Evolutionary conservation across 2,329 filamentous ascomycete species (phyloP), one percentile per base, ranked within the genome.

Genomic region (Alternaria sp.): DNA sequence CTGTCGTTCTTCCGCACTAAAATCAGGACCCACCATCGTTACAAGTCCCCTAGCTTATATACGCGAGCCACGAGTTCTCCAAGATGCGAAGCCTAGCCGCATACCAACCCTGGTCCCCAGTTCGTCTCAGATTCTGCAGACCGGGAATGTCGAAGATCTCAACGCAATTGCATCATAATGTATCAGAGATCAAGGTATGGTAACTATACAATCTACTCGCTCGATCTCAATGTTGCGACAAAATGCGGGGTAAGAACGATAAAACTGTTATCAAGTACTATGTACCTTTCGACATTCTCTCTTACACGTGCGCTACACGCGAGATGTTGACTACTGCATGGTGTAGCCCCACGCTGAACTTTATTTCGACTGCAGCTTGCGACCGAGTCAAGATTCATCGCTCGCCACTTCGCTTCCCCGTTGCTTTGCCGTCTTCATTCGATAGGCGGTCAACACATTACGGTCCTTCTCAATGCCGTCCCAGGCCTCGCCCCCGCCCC

Each of bases 171-270:
- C 30, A 20, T 48, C 28, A 47, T 34, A 22, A 55, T 22, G 36
- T 49, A 38, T 24, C 48, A 18, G 48, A 51, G 39, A 58, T 39
- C 52, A 51, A 54, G n/a, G 44, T 16, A 34, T 22, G 28, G 18
- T 57, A 58, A 43, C 41, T 57, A 39, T 46, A 47, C 36, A 54
- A 42, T 55, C 54, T 64, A 48, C 53, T 64, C 59, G 64, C 64
- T 59, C 18, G 44, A 32, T 48, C n/a, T 34, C 28, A 7, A 48
- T 4, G 18, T 22, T 34, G 44, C 44, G 16, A 42, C 1, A 22
- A 24, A 36, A 46, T 54, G 49, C 56, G 49, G 56, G 49, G 56
- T 38, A 53, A 28, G 11, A n/a, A 24, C 30, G n/a, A 14, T n/a
- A 42, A 46, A 28, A 51, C n/a, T n/a, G 8, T 38, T 51, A 18